Conservation (phyloP, 805 yeast genomes). For the Candida coquimbonensis region DNA sequence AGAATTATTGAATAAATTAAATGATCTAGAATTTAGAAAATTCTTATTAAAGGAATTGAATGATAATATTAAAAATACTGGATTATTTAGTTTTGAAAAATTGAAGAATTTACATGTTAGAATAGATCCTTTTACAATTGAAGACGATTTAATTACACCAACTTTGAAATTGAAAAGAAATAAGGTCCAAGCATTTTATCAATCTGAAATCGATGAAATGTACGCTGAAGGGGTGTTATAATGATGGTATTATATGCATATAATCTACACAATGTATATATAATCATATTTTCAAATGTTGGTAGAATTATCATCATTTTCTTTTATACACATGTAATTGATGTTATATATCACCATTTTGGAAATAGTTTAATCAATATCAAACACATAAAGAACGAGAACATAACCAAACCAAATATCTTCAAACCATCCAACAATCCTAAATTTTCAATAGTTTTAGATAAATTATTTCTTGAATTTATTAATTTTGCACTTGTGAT, state of each 20-base stretch:
- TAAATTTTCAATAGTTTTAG: conserved; percentile 23
- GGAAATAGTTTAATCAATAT: conserved; percentile 32
- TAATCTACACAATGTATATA: background rate
- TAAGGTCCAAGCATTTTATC: conserved; percentile 43
- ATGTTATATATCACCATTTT: conserved; percentile 25
- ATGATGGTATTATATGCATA: background rate
- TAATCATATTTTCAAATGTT: too few relatives aligned
- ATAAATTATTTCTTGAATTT: conserved; percentile 24
- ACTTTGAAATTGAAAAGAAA: conserved; percentile 47
- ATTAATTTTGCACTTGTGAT: conserved; percentile 30
- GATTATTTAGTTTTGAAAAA: conserved; percentile 44
- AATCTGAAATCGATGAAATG: conserved; percentile 34
- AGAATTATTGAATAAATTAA: conserved; percentile 15
- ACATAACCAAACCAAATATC: conserved; percentile 19
- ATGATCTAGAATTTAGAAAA: conserved; percentile 29
- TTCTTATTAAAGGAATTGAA: conserved; percentile 34
- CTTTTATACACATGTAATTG: background rate
- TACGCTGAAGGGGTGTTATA: conserved; percentile 34
- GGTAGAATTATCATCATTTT: too few relatives aligned
- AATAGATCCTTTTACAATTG: conserved; percentile 47
- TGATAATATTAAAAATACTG: conserved; percentile 25
- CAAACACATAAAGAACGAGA: conserved; percentile 27
- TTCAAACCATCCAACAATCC: conserved; percentile 25
- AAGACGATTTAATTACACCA: conserved; percentile 51
- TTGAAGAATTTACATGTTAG: conserved; percentile 39